These are phyloP conservation scores for Stellera chamaejasme DNA, from an alignment of 345 rosid genomes.

Conservation along the genomic window DNA sequence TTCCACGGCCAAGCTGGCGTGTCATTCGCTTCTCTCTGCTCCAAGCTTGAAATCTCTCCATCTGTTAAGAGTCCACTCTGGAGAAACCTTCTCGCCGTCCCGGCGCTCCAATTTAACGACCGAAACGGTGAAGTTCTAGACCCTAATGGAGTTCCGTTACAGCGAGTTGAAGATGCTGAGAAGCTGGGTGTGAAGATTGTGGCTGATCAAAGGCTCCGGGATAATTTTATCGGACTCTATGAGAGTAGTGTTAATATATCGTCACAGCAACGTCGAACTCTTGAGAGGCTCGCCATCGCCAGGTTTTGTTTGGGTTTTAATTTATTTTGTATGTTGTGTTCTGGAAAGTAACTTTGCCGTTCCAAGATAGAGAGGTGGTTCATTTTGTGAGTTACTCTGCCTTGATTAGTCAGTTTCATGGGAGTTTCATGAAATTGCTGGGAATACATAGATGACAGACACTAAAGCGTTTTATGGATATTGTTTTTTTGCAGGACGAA, in stretches of 20 bases:
- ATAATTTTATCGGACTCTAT: conserved; percentile 58
- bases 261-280: conserved; percentile 46
- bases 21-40: conserved; percentile 35
- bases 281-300: conserved; percentile 53
- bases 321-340: background rate
- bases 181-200: conserved; percentile 40
- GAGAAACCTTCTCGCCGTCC: conserved; percentile 43
- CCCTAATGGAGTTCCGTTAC: conserved; percentile 31
- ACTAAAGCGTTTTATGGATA: conserved; percentile 5
- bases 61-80: conserved; percentile 37
- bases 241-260: conserved; percentile 32
- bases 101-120: conserved; percentile 40
- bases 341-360: background rate
- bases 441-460: background rate
- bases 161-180: conserved; percentile 39
- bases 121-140: conserved; percentile 15
- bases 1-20: conserved; percentile 41
- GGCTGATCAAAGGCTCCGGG: conserved; percentile 50
- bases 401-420: background rate
- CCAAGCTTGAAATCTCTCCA: conserved; percentile 20
- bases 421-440: background rate
- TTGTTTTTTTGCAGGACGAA: conserved; percentile 36
- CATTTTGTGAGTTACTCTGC: background rate
- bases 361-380: background rate
- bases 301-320: conserved; percentile 19